Evolutionary conservation across 2,329 filamentous ascomycete species (phyloP), one percentile per base, ranked within the genome.

Genomic region (Penicillium psychrosexuale): DNA sequence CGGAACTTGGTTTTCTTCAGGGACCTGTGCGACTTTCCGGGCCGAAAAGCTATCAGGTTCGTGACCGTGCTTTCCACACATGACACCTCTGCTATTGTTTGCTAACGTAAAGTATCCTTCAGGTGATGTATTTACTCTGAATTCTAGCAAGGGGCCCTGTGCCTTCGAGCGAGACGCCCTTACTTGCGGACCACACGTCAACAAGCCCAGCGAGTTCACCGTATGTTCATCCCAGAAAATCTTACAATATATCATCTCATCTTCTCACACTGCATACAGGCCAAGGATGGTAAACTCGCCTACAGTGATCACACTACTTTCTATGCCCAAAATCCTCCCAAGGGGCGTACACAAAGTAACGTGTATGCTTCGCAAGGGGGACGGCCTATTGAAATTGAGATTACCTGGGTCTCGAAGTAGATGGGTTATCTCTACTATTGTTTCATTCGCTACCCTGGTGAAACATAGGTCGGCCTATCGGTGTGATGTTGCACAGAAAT

Each of bases 1-100:
- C 9, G 87, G 87, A 0, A 83, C 80, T 0, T 90, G 87, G 87
- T 90, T 87, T 66, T 79, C 80, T 0, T 80, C 77, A 1, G 86
- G 86, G 2, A 87, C 85, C 0, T 89, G 86, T 65, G 87, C 87
- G 0, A 87, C 82, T 0, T 87, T 74, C 59, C 64, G 58, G 24
- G 51, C 61, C 1, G 62, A 67, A 42, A 66, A 66, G 40, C 43
- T 57, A 2, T 63, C 68, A 38, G 70, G 72, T 74, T 37, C 19
- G 69, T 66, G 19, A 6, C 15, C 3, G 24, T 38, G 2, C n/a
- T 28, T 5, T 15, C 6, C 7, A 27, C 19, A 40, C 24, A 33
- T 34, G 8, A 44, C 5, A 2, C 8, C 22, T 24, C 27, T 37
- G n/a, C 13, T n/a, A 34, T 40, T 43, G 38, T 3, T 24, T 9